Evolutionary conservation across 768 basidiomycete genomes (phyloP), one percentile per base, ranked within the genome.

Genomic region (Panaeolus papilionaceus): DNA sequence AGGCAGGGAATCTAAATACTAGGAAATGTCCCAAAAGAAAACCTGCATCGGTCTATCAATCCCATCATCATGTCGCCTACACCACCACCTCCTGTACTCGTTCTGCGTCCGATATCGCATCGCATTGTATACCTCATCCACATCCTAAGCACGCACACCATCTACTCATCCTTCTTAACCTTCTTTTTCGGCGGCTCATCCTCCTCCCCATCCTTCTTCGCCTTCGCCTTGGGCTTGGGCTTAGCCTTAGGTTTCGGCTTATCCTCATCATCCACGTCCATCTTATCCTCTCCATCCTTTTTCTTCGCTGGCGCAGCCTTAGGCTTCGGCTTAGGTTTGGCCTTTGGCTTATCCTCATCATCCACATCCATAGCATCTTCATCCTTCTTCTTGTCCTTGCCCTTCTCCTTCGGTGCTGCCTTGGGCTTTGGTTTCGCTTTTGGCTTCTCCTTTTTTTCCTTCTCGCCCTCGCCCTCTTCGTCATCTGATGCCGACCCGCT

Each of bases 111-210:
- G n/a, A n/a, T n/a, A n/a, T 23, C 23, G 1, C 23, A 23, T 23
- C 23, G 23, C 23, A 23, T 23, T 1, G 23, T 1, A 23, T 23
- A 23, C 23, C 23, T 23, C 23, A 1, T 23, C 23, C 23, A 23
- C 23, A 23, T 23, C 23, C 23, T 1, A 23, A 23, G 23, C 23
- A 23, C 23, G 1, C 23, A 23, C 23, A 33, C 39, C 39, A 0
- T n/a, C 42, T 66, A 37, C 18, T 64, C 28, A 23, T 83, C 72
- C 39, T 84, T 90, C 81, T 92, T 94, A 66, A 79, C 77, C 78
- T 94, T 94, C 81, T 94, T 94, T 80, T 90, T 92, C 2, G 85
- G 88, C 12, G 90, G 92, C 65, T 86, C 88, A 2, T 78, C 82
- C 8, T 77, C 79, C 28, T 76, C 81, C 11, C 73, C 77, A 26